A percentile compares a stretch with the other conserved stretches of the same genome.
phyloP scores from a whole-genome alignment of 495 filamentous ascomycete species.

The Peziza echinospora region DNA sequence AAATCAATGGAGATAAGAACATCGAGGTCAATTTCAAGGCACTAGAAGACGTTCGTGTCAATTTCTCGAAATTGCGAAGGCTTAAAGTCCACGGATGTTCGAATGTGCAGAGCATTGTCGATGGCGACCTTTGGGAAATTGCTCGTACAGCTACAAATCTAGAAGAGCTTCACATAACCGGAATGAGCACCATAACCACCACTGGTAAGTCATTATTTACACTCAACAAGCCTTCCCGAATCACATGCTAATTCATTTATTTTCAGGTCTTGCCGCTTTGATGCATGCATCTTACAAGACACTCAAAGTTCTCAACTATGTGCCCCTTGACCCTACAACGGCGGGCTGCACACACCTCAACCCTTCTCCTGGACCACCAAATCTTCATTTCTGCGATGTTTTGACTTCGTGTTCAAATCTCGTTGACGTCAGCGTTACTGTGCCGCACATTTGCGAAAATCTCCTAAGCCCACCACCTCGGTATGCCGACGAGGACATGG shows the following conservation, averaged over 20 bases:
- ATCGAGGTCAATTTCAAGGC: constrained; percentile 16
- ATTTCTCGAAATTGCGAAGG: constrained; percentile 26
- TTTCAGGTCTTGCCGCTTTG: constrained; percentile 23
- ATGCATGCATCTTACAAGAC: constrained; percentile 26
- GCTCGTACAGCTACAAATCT: constrained; percentile 29
- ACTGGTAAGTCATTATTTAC: too few species aligned
- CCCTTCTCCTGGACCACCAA: constrained; percentile 20
- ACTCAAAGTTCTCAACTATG: constrained; percentile 31
- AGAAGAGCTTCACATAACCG: constrained; percentile 30
- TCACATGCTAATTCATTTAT: too few species aligned
- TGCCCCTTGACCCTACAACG: constrained; percentile 23
- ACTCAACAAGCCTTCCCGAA: too few species aligned
- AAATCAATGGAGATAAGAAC: constrained; percentile 10
- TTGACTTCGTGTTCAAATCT: constrained; percentile 26
- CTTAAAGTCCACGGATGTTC: constrained; percentile 34
- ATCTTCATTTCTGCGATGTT: constrained; percentile 24
- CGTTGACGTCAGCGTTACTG: constrained; percentile 26
- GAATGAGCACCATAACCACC: constrained; percentile 28
- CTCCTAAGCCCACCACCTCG: constrained; percentile 26
- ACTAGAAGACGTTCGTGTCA: constrained; percentile 20
- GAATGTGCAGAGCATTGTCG: constrained; percentile 29
- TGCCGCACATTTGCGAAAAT: constrained; percentile 27
- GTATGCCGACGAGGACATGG: constrained; percentile 27
- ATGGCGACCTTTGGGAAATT: constrained; percentile 27
- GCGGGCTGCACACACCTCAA: constrained; percentile 28